Base-by-base conservation (phyloP, 2,329 filamentous ascomycete species). In the Scopulariopsis brevicaulis region DNA sequence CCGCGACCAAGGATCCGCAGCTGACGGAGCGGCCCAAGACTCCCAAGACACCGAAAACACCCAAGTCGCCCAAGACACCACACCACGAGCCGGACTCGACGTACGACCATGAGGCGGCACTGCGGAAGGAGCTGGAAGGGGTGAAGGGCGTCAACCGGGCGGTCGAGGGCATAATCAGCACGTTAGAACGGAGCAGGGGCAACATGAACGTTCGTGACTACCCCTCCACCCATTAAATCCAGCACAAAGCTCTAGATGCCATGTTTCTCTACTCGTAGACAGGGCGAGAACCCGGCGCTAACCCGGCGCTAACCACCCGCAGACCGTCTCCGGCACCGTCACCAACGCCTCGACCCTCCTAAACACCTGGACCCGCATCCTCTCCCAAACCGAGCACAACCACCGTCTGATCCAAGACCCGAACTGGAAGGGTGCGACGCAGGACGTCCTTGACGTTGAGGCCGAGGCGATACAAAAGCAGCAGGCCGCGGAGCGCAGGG, bases 361-460 rank as follows among this genome's bases (percentile, higher is more conserved):
- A 35, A 91, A 95, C 65, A 96, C 92, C 18, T 99, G 93, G 93
- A 96, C 91, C 10, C 86, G 91, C 56, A 96, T 99, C 63, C 82
- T 99, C 14, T 94, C 90, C 7, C 94, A 99, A 71, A 96, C 94
- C 4, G 94, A 99, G 72, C 94, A 99, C 73, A 97, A 96, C 68
- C 92, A 97, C 70, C 85, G 94, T 25, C 77, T 99, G 55, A 86
- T 99, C 52, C 79, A 97, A 53, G 88, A 96, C 67, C 89, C 90
- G 1, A 78, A 84, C 59, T 99, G 93, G 91, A 87, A 93, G 67
- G 94, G 94, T 59, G 89, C 92, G 32, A 89, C 84, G 4, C 85
- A 92, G 66, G 94, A 99, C 72, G 73, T 96, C 46, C 79, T 83
- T n/a, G 90, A 96, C 60, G 82, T 91, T 58, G 93, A 97, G 71